Conservation (phyloP, 139 green algal species). For the Pseudopediastrum boryanum region DNA sequence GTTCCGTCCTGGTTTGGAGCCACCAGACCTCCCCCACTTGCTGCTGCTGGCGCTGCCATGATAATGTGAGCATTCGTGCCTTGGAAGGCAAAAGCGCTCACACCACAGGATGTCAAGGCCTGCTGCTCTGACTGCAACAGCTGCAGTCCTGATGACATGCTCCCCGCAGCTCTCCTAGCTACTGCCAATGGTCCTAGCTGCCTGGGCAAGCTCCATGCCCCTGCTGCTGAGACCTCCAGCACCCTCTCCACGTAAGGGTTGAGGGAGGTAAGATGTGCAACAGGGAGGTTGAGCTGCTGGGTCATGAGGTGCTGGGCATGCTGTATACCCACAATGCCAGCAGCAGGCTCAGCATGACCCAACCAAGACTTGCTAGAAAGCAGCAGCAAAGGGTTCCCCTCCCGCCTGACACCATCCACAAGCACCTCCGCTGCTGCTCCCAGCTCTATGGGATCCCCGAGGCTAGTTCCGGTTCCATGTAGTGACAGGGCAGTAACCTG, state of each 20-base stretch:
- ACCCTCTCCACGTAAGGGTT: conserved; percentile 52
- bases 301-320: conserved; percentile 41
- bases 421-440: conserved; percentile 66
- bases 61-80: conserved; percentile 75
- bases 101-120: conserved; percentile 18
- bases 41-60: conserved; percentile 2
- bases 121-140: background rate
- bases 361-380: conserved; percentile 41
- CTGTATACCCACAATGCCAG: conserved; percentile 76
- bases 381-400: conserved; percentile 36
- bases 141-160: background rate
- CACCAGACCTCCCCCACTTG: too few species aligned
- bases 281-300: conserved; percentile 26
- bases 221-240: background rate
- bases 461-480: conserved; percentile 75
- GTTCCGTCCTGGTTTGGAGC: too few species aligned
- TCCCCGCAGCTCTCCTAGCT: too few species aligned
- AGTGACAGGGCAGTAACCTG: conserved; percentile 33
- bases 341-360: conserved; percentile 79
- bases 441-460: conserved; percentile 90
- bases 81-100: conserved; percentile 75
- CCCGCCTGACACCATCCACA: conserved; percentile 35
- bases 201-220: conserved; percentile 3
- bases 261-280: conserved; percentile 68
- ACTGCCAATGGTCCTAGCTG: background rate